These are phyloP conservation scores for Atalantia buxifolia DNA, from an alignment of 345 rosid genomes.

Conservation along the genomic window DNA sequence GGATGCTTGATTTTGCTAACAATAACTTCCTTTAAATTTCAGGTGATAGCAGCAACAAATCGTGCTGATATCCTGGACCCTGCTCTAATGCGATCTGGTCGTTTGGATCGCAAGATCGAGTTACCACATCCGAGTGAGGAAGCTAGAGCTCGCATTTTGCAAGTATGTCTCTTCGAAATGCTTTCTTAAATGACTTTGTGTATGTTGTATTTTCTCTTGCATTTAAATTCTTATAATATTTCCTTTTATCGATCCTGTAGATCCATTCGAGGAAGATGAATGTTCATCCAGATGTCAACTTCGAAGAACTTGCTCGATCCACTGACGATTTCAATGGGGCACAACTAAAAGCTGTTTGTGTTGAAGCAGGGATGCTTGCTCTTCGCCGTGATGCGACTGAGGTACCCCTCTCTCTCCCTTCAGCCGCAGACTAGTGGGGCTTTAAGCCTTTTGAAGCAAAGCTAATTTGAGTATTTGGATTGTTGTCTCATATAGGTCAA, in stretches of 20 bases:
- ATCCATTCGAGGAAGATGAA: constrained; percentile 99
- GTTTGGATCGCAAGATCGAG: constrained; percentile 98
- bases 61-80: constrained; percentile 98
- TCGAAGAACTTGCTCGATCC: constrained; percentile 97
- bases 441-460: no score
- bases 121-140: constrained; percentile 98
- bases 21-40: constrained; percentile 4
- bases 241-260: constrained; percentile 28
- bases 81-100: constrained; percentile 99
- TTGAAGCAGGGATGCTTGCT: constrained; percentile 99
- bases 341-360: constrained; percentile 96
- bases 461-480: constrained; percentile 1
- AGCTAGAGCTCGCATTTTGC: constrained; percentile 97
- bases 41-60: constrained; percentile 99
- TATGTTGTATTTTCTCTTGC: not conserved
- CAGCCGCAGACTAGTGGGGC: no score
- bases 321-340: constrained; percentile 99
- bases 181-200: not conserved
- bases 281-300: constrained; percentile 92
- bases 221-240: not conserved
- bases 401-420: constrained; percentile 31
- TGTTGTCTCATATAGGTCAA: constrained; percentile 57
- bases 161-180: constrained; percentile 33
- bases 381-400: constrained; percentile 99
- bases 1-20: not conserved